Evolutionary conservation across 768 basidiomycete genomes (phyloP), one percentile per base, ranked within the genome.

Genomic region (Mycena haematopus): DNA sequence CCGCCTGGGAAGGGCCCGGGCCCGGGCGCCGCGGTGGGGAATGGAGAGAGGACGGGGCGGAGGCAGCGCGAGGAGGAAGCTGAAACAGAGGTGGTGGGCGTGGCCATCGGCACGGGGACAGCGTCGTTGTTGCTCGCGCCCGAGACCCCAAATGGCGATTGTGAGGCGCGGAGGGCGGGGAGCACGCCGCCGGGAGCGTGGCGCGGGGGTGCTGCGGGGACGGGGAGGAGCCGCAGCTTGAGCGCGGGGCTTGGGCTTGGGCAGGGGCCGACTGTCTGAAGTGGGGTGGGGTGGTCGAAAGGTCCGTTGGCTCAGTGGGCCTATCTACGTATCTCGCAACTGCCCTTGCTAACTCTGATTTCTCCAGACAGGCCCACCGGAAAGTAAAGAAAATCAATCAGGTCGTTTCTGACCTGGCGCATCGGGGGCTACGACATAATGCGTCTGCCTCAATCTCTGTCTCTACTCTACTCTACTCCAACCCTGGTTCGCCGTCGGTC

Each of bases 111-210:
- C 9, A 31, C 22, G 53, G 38, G 25, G n/a, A n/a, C n/a, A 38
- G 9, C 31, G 50, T 35, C 33, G 47, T 3, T 60, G 44, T 19
- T 60, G 35, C 24, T 60, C 13, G 33, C 58, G 51, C 58, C 52
- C 0, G 47, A 42, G 24, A 21, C 6, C n/a, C 19, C 6, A 3
- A 25, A n/a, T 13, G 46, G 14, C 4, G 25, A 8, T 13, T 15
- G 13, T 0, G n/a, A 24, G 15, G 63, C 17, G 38, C n/a, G 63
- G 17, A 21, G 57, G 38, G 22, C 63, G 47, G 63, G 53, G 57
- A 64, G 63, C 57, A 58, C 49, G 47, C 63, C 63, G 53, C 63
- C 57, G 6, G 63, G 40, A 0, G 63, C 62, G 52, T 63, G 62
- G 62, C 62, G 62, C 47, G 62, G 62, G 10, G 51, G 35, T 15